Percentiles rank a stretch among this genome's conserved stretches.
These are phyloP conservation scores for Chrysopogon serrulatus DNA, from an alignment of 176 grass and related monocot species.

Conservation along the genomic window DNA sequence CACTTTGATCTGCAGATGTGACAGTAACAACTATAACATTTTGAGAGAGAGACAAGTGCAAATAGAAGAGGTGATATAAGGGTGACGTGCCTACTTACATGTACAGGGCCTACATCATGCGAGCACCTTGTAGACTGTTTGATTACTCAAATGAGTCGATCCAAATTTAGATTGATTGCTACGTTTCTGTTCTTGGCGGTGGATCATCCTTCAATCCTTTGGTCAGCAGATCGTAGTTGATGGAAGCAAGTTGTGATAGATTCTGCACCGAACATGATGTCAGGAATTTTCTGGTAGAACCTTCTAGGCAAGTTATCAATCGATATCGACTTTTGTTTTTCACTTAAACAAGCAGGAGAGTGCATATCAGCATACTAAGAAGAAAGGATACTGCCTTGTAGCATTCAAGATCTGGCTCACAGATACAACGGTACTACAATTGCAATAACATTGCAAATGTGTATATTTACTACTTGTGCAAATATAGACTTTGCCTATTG, in stretches of 20 bases:
- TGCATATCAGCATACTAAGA: not conserved
- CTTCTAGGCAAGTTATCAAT: conserved; percentile 9
- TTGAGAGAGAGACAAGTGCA: not conserved
- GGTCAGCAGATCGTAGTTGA: conserved; percentile 95
- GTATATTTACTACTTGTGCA: not conserved
- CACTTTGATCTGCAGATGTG: conserved; percentile 41
- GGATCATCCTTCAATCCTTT: conserved; percentile 94
- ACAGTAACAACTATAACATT: not conserved
- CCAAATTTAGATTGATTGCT: conserved; percentile 31
- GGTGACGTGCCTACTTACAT: conserved; percentile 60
- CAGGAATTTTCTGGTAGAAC: conserved; percentile 10
- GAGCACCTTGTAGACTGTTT: conserved; percentile 37
- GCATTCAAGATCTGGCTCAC: not conserved
- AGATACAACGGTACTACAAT: not conserved
- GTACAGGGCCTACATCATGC: conserved; percentile 79
- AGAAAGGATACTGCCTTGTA: not conserved
- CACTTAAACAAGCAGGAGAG: not conserved
- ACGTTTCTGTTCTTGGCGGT: conserved; percentile 52
- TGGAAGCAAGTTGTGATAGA: conserved; percentile 94
- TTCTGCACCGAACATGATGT: conserved; percentile 59
- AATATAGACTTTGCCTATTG: not conserved
- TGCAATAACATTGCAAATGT: not conserved
- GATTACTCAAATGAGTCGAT: conserved; percentile 36
- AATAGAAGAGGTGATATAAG: not conserved
- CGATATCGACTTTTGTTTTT: not conserved